Conservation (phyloP, 306 rosid species). For the Mucuna pruriens region DNA sequence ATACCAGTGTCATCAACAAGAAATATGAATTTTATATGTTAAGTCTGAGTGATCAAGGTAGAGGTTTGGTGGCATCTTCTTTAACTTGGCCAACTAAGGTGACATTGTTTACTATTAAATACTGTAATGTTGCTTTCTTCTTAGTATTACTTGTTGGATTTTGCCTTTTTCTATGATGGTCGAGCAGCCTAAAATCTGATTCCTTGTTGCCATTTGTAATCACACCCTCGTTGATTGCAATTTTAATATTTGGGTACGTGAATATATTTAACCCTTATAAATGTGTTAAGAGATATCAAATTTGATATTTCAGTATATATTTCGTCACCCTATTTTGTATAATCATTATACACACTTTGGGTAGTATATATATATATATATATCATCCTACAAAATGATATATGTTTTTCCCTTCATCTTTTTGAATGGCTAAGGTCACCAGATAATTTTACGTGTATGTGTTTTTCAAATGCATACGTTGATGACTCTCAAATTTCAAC, state of each 20-base stretch:
- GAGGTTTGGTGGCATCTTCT: neutral
- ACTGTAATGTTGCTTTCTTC: conserved; percentile 33
- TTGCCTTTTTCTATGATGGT: neutral
- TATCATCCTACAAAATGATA: neutral
- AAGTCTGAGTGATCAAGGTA: conserved; percentile 38
- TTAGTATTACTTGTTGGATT: neutral
- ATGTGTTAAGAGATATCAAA: neutral
- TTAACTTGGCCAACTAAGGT: conserved; percentile 33
- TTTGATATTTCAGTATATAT: neutral
- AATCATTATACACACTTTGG: neutral
- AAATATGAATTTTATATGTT: neutral
- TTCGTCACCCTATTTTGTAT: neutral
- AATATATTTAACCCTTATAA: neutral
- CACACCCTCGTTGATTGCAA: neutral
- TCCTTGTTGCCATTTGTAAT: neutral
- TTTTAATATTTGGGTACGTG: neutral
- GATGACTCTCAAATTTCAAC: neutral
- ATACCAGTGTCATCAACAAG: conserved; percentile 25
- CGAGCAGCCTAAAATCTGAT: neutral
- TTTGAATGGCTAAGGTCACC: neutral
- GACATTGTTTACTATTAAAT: neutral
- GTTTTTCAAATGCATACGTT: neutral
- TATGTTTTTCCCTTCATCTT: neutral
- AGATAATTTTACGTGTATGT: neutral
- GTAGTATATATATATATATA: neutral